Base-by-base conservation (phyloP, 352 stramenopile species). In the Pythium aristosporum region DNA sequence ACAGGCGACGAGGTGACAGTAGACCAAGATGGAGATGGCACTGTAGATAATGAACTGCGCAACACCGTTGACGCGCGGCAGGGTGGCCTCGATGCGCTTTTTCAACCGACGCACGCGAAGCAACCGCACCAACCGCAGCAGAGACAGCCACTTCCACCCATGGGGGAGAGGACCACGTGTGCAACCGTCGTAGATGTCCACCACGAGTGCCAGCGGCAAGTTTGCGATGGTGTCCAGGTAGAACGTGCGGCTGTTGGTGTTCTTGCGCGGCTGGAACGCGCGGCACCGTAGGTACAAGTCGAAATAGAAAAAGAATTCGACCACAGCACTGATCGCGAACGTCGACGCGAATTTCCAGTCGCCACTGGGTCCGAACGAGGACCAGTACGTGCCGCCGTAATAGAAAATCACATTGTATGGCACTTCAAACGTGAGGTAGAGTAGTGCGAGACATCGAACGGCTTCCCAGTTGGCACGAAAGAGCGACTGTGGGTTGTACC, bases 391-490 rank as follows among this genome's bases (percentile, higher is more conserved):
- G 9, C 63, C 60, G 36, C 68, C 68, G 41, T 64, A 70, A 48
- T 66, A 72, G 43, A 75, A 75, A 15, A 75, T 47, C 13, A 75
- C 59, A 16, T 70, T 65, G 49, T 68, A 75, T 3, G 66, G 60
- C 13, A 75, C 64, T 55, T 75, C 68, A 25, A 75, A 65, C n/a
- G 68, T 68, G 41, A 75, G 59, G 55, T 75, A 75, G 8, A 72
- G 32, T 3, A 72, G 57, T 18, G 51, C 65, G 28, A 75, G n/a
- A 32, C 60, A 72, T 1, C 65, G 64, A 7, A 69, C 32, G 3
- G 36, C 39, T 21, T 69, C 61, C 68, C 68, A 75, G 5, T 46
- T 52, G 3, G 20, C 23, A 13, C 68, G 68, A 48, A 72, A 71
- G 13, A 9, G 21, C 16, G 68, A 75, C 20, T 61, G 18, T 2